Evolutionary conservation across 2,329 filamentous ascomycete genomes (phyloP).

Genomic region (Calonectria henricotiae): DNA sequence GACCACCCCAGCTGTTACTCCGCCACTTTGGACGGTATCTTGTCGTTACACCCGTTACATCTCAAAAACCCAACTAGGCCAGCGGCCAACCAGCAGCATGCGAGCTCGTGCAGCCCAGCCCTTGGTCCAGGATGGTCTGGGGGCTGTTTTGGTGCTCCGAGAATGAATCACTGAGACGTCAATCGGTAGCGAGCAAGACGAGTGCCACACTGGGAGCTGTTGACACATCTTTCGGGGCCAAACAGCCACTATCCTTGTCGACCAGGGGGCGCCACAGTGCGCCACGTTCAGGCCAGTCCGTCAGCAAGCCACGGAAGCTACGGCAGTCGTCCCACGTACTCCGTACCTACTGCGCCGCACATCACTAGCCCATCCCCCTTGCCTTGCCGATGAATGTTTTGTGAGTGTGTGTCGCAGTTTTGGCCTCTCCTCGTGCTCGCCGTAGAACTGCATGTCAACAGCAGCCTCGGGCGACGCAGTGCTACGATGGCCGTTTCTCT

Average conservation of each 20-base stretch:
- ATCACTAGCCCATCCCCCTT: conserved; percentile 18
- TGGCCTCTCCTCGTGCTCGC: conserved; percentile 6
- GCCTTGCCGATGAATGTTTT: conserved; percentile 28
- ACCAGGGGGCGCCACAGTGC: conserved; percentile 44
- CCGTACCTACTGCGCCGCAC: conserved; percentile 14
- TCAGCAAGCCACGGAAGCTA: conserved; percentile 42
- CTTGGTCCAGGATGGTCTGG: conserved; percentile 1
- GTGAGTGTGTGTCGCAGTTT: conserved; percentile 17
- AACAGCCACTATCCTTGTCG: conserved; percentile 32
- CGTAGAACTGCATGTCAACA: conserved; percentile 20
- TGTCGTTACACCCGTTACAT: conserved; percentile 23
- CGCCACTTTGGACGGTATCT: conserved; percentile 27
- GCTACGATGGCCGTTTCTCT: conserved; percentile 7
- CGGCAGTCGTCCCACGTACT: conserved; percentile 31
- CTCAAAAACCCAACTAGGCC: not conserved
- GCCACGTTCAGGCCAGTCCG: conserved; percentile 47
- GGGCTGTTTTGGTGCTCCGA: no score
- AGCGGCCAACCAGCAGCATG: conserved; percentile 9
- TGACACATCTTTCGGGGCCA: not conserved
- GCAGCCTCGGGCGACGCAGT: conserved; percentile 21
- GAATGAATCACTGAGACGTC: no score
- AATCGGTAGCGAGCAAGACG: not conserved
- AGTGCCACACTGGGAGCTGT: no score
- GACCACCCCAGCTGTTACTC: conserved; percentile 33
- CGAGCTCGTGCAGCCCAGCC: conserved; percentile 7